Conservation (phyloP, 495 filamentous ascomycete species). For the Chaetomium fimeti region DNA sequence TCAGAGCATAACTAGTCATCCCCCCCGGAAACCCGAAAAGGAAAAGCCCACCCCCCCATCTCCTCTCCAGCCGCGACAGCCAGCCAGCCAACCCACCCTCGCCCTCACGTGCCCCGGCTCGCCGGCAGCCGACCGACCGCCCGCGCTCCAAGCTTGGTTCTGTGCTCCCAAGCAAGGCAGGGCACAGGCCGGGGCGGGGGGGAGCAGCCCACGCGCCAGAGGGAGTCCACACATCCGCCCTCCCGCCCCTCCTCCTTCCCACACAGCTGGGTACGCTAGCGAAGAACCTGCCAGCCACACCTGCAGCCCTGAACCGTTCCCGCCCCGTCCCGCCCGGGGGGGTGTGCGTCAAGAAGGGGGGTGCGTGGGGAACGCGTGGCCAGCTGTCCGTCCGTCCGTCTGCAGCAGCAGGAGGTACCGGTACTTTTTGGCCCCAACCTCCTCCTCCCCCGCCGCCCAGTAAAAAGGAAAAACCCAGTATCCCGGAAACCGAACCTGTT, state of each 20-base stretch:
- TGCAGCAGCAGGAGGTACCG: neutral
- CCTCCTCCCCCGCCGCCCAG: neutral
- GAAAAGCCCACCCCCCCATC: conserved; percentile 27
- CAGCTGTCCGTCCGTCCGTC: no score
- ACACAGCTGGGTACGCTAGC: conserved; percentile 25
- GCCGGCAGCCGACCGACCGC: neutral
- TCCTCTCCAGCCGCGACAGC: neutral
- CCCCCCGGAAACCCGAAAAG: conserved; percentile 31
- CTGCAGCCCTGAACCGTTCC: conserved; percentile 26
- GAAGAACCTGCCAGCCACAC: conserved; percentile 5
- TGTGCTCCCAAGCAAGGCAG: conserved; percentile 16
- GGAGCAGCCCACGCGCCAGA: neutral
- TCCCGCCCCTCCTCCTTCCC: neutral
- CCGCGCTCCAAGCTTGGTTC: conserved; percentile 10
- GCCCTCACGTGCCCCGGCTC: conserved; percentile 3
- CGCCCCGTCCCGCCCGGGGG: neutral
- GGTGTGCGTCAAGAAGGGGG: conserved; percentile 4
- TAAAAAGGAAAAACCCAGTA: neutral
- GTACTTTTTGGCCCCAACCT: conserved; percentile 11
- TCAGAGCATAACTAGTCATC: neutral
- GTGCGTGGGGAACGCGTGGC: no score
- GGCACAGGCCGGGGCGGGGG: no score
- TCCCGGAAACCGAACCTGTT: neutral
- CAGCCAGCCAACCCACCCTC: neutral
- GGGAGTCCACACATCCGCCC: neutral